Percentiles rank a stretch among this genome's conserved stretches.
phyloP scores from a whole-genome alignment of 2,329 filamentous ascomycete genomes.

The Xylaria sp. region DNA sequence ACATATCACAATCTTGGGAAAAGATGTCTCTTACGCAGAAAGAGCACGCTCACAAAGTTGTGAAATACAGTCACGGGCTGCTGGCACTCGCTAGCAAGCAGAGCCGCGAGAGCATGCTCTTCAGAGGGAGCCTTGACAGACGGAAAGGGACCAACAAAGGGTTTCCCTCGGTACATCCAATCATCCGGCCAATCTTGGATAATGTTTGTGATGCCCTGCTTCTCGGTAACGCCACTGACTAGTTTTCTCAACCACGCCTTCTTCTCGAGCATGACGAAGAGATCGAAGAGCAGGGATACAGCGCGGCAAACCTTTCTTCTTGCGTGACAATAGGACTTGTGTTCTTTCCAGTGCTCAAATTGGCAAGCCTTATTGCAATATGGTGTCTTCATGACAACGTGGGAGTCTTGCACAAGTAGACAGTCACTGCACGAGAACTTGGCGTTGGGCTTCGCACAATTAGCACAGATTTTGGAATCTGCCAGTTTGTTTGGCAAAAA shows the following conservation, averaged over 20 bases:
- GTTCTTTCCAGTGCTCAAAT: conserved; percentile 27
- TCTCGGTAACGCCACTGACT: conserved; percentile 15
- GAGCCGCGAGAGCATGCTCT: conserved; percentile 24
- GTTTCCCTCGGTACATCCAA: conserved; percentile 19
- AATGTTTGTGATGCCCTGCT: conserved; percentile 21
- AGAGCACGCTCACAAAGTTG: conserved; percentile 17
- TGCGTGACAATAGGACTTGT: conserved; percentile 23
- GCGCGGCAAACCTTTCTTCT: conserved; percentile 24
- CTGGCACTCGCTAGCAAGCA: conserved; percentile 19
- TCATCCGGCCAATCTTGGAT: neutral
- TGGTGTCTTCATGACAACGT: conserved; percentile 23
- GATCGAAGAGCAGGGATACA: conserved; percentile 20
- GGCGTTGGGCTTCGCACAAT: conserved; percentile 20
- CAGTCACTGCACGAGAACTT: conserved; percentile 21
- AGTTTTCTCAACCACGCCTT: conserved; percentile 16
- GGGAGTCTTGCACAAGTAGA: conserved; percentile 16
- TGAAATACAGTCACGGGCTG: conserved; percentile 16
- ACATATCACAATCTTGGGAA: neutral
- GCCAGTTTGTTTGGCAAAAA: conserved; percentile 27
- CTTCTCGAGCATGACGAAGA: conserved; percentile 28
- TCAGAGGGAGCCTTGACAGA: conserved; percentile 15
- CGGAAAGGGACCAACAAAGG: conserved; percentile 18
- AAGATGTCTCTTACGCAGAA: conserved; percentile 18
- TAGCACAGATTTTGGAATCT: conserved; percentile 22
- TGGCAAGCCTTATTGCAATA: conserved; percentile 32